These are phyloP conservation scores for Andrographis paniculata DNA, from an alignment of 305 asterid genomes.

Conservation along the genomic window DNA sequence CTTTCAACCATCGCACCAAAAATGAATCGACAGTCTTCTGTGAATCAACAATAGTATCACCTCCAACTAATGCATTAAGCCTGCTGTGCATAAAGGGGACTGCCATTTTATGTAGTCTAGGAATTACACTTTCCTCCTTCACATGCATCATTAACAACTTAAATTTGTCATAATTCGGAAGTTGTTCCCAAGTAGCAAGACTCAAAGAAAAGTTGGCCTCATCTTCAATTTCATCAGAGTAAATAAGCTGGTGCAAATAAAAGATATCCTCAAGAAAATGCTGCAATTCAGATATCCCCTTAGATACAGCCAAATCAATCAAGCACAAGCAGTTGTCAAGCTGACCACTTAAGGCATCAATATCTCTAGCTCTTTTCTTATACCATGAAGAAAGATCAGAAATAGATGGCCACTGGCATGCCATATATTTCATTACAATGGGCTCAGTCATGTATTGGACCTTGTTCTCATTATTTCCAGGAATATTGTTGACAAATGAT, in stretches of 20 bases:
- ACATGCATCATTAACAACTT: constrained; percentile 65
- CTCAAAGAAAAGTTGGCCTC: constrained; percentile 50
- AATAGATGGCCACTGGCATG: constrained; percentile 75
- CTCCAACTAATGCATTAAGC: constrained; percentile 23
- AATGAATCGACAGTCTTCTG: constrained; percentile 47
- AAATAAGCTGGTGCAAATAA: constrained; percentile 74
- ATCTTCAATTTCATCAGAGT: constrained; percentile 47
- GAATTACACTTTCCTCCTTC: constrained; percentile 55
- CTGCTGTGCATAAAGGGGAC: constrained; percentile 72
- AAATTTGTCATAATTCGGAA: constrained; percentile 84
- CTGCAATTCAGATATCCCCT: constrained; percentile 72
- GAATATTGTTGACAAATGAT: constrained; percentile 35
- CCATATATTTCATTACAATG: constrained; percentile 47
- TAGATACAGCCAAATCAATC: constrained; percentile 77
- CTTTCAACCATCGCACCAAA: constrained; percentile 84
- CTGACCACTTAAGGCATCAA: constrained; percentile 85
- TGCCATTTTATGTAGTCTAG: constrained; percentile 61
- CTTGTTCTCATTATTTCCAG: constrained; percentile 33
- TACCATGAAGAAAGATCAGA: constrained; percentile 82
- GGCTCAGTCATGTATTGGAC: constrained; percentile 73
- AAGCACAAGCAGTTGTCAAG: constrained; percentile 76
- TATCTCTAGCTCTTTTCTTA: constrained; percentile 85
- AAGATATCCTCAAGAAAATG: constrained; percentile 62
- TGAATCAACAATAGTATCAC: constrained; percentile 23
- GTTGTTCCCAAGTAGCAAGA: constrained; percentile 72